Evolutionary conservation across 495 filamentous ascomycete species (phyloP).

Genomic region (Podospora comata): DNA sequence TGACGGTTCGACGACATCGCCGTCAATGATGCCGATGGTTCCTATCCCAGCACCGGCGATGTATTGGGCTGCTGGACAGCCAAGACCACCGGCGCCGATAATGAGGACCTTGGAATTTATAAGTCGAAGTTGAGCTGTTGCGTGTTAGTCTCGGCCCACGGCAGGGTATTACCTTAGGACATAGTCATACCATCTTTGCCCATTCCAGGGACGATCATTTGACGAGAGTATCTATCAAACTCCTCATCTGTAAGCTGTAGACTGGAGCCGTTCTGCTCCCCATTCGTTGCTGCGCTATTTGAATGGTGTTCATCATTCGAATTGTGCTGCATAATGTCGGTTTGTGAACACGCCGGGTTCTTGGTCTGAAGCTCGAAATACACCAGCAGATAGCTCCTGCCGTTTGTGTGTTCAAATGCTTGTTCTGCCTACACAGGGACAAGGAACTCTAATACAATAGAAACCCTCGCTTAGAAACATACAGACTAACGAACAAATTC

Average conservation of each 20-base stretch:
- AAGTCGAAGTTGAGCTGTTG: conserved; percentile 71
- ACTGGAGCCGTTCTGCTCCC: neutral
- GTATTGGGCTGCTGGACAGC: conserved; percentile 88
- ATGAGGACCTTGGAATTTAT: conserved; percentile 69
- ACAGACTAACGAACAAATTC: neutral
- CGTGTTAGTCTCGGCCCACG: conserved; percentile 10
- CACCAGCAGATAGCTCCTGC: too few relatives aligned
- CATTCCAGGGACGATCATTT: conserved; percentile 85
- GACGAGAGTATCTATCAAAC: conserved; percentile 71
- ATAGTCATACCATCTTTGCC: conserved; percentile 63
- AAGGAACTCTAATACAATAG: neutral
- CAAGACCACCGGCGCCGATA: conserved; percentile 88
- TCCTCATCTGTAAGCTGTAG: conserved; percentile 29
- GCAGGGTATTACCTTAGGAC: neutral
- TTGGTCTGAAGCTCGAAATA: too few relatives aligned
- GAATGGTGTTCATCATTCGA: neutral
- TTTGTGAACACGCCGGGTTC: neutral
- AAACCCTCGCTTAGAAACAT: neutral
- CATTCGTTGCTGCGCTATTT: neutral
- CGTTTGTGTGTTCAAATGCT: too few relatives aligned
- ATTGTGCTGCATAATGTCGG: neutral
- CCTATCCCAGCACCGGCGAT: conserved; percentile 84
- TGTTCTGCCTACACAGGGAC: too few relatives aligned
- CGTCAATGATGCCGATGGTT: conserved; percentile 79
- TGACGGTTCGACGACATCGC: conserved; percentile 80